phyloP scores from a whole-genome alignment of 352 stramenopile genomes.

The Globisporangium ultimum region DNA sequence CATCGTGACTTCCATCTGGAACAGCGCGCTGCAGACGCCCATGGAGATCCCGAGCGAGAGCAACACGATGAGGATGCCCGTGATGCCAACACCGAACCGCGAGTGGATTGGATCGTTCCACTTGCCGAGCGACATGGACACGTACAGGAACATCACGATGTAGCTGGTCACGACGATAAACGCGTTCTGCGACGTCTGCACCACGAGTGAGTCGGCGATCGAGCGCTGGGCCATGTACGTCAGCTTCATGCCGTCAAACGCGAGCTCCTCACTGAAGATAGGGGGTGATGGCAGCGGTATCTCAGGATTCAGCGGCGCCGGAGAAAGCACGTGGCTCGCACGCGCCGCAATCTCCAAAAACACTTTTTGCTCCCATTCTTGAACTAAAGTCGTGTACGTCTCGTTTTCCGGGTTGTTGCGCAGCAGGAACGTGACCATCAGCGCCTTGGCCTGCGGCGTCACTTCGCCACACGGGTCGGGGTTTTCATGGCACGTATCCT shows the following conservation, averaged over 20 bases:
- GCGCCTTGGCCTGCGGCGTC: constrained; percentile 66
- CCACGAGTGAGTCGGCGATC: constrained; percentile 74
- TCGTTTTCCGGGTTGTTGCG: constrained; percentile 69
- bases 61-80: constrained; percentile 84
- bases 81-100: constrained; percentile 76
- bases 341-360: constrained; percentile 48
- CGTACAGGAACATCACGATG: constrained; percentile 89
- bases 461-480: constrained; percentile 82
- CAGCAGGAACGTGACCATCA: constrained; percentile 89
- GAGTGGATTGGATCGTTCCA: constrained; percentile 65
- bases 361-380: constrained; percentile 80
- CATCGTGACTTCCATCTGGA: constrained; percentile 86
- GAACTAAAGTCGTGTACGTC: constrained; percentile 67
- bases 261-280: no score
- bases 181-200: constrained; percentile 87
- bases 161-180: constrained; percentile 89
- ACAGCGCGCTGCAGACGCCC: constrained; percentile 55
- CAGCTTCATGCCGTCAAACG: constrained; percentile 57
- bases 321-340: not conserved
- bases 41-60: constrained; percentile 72
- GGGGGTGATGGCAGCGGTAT: not conserved
- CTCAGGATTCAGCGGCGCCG: not conserved
- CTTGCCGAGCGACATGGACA: constrained; percentile 80
- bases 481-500: constrained; percentile 66
- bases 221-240: constrained; percentile 87